phyloP scores from a whole-genome alignment of 805 yeast species.

The Yarrowia sp. region DNA sequence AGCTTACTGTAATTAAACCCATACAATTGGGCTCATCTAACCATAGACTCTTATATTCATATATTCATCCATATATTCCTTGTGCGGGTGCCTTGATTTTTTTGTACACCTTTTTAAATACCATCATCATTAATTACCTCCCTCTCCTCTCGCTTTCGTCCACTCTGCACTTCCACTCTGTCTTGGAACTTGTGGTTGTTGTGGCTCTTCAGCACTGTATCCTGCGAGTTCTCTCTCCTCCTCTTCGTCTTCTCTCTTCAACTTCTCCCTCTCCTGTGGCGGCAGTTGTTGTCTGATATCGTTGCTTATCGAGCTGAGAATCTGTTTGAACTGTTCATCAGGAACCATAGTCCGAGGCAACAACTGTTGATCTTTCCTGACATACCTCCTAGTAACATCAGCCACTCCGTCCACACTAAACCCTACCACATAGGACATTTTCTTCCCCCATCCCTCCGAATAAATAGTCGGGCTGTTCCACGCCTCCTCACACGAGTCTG shows the following conservation, averaged over 20 bases:
- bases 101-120: too few species aligned
- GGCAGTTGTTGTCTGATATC: constrained; percentile 38
- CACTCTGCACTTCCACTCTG: constrained; percentile 76
- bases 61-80: too few species aligned
- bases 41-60: too few species aligned
- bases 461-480: constrained; percentile 79
- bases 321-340: constrained; percentile 43
- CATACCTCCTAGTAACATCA: constrained; percentile 72
- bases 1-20: too few species aligned
- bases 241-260: constrained; percentile 41
- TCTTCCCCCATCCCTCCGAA: constrained; percentile 86
- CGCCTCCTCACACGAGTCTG: constrained; percentile 84
- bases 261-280: constrained; percentile 43
- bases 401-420: constrained; percentile 55
- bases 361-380: constrained; percentile 45
- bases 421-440: constrained; percentile 85
- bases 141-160: constrained; percentile 79
- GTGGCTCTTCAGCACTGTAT: constrained; percentile 11
- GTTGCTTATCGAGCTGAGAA: constrained; percentile 44
- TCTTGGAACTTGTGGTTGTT: constrained; percentile 47
- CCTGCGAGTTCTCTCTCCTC: constrained; percentile 37
- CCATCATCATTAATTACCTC: too few species aligned
- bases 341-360: constrained; percentile 50
- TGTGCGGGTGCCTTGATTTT: too few species aligned
- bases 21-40: too few species aligned